Evolutionary conservation across 208 protist species (phyloP), one percentile per base, ranked within the genome.

Genomic region (Trypanosoma rangeli): DNA sequence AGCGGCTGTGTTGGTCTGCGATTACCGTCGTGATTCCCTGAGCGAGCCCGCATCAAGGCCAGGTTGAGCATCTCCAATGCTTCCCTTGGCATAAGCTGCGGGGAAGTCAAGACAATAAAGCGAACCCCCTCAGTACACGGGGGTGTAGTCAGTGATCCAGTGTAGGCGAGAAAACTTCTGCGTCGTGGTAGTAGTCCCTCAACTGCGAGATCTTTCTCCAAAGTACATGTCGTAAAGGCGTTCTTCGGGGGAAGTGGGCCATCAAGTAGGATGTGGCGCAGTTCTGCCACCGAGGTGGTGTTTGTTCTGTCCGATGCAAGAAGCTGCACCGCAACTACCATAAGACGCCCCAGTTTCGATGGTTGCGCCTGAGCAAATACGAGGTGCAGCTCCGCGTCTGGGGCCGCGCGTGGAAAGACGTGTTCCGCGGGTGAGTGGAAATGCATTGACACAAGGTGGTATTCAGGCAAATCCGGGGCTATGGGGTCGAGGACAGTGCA

Each of bases 41-140:
- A 74, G 63, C 81, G 74, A 10, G 78, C 35, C 39, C 76, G 48
- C 42, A 79, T 68, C 56, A 89, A 79, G 35, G 80, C 74, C 24
- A 86, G 68, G 24, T 72, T 73, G 31, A 95, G 75, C 66, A 76
- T 80, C 20, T 74, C 75, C 0, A 92, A 70, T 33, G 79, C 83
- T 4, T 78, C 42, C 31, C 62, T 75, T 1, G 86, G 87, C 39
- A 95, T 85, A 63, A 83, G 53, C 22, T 89, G 64, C 7, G 85
- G 87, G n/a, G 87, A 83, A 7, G 87, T 92, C 77, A 96, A 79
- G 1, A 96, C 80, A 26, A 92, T 73, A 81, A 90, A 94, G 10
- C 79, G 76, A 28, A 96, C 81, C 33, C 84, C 79, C 56, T 92
- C 86, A 12, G 71, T 79, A 73, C 89, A 94, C 26, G 89, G 89